These are phyloP conservation scores for Stephania japonica DNA, from an alignment of 164 flowering plant species.

Conservation along the genomic window DNA sequence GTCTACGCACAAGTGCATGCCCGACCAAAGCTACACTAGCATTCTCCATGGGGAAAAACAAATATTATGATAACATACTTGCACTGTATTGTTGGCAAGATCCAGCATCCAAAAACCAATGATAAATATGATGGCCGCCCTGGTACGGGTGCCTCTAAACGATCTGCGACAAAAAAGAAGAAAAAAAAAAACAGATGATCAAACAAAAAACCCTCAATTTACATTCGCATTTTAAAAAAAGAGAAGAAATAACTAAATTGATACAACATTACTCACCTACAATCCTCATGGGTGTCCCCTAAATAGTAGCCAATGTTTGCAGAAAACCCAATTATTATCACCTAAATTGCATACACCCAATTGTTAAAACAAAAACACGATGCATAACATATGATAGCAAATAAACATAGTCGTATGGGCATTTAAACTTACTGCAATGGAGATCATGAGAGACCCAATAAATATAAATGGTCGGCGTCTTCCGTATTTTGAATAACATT, in stretches of 20 bases:
- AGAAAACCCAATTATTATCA: constrained; percentile 93
- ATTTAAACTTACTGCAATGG: constrained; percentile 61
- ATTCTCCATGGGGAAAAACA: background rate
- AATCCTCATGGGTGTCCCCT: constrained; percentile 86
- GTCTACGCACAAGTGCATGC: no score
- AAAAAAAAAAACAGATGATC: background rate
- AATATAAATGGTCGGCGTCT: constrained; percentile 94
- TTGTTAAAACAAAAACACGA: constrained; percentile 22
- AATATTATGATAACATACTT: constrained; percentile 41
- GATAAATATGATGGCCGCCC: constrained; percentile 81
- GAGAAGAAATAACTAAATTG: background rate
- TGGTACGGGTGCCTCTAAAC: constrained; percentile 83
- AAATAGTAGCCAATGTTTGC: constrained; percentile 97
- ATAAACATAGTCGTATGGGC: constrained; percentile 2
- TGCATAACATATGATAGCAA: background rate
- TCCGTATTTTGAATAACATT: constrained; percentile 92
- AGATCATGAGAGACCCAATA: constrained; percentile 82
- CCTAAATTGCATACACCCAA: constrained; percentile 48
- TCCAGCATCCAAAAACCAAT: constrained; percentile 99
- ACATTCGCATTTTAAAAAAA: background rate
- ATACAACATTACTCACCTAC: constrained; percentile 52
- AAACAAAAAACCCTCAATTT: constrained; percentile 1
- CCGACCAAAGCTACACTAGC: no score
- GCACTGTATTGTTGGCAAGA: constrained; percentile 98
- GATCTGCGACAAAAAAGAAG: constrained; percentile 34